A percentile compares a stretch with the other conserved stretches of the same genome.
Evolutionary conservation across 306 rosid genomes (phyloP).

Genomic region (Abrus precatorius): DNA sequence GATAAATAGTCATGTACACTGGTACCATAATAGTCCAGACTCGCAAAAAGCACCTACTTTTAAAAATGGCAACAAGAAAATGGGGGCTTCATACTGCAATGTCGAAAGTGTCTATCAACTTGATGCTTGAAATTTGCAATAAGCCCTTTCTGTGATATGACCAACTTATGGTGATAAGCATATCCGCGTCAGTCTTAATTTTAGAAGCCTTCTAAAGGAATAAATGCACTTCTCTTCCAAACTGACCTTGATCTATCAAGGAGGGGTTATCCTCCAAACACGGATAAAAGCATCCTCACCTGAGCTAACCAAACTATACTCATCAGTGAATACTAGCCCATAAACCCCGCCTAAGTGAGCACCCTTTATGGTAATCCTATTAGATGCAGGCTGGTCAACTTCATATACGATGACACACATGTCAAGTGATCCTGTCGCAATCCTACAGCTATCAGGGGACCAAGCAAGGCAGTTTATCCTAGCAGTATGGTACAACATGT

Average conservation of each 20-base stretch:
- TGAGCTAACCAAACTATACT: slow-evolving; percentile 80
- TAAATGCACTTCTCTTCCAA: slow-evolving; percentile 34
- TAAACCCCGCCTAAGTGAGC: slow-evolving; percentile 98
- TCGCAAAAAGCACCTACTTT: slow-evolving; percentile 33
- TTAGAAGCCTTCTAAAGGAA: slow-evolving; percentile 40
- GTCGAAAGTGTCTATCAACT: slow-evolving; percentile 38
- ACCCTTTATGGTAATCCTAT: slow-evolving; percentile 80
- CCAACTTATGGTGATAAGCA: slow-evolving; percentile 34
- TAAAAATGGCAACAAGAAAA: slow-evolving; percentile 41
- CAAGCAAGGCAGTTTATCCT: slow-evolving; percentile 96
- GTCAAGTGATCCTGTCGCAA: slow-evolving; percentile 96
- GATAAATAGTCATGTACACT: slow-evolving; percentile 25
- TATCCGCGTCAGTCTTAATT: slow-evolving; percentile 33
- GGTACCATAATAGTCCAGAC: slow-evolving; percentile 46
- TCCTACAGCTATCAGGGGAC: slow-evolving; percentile 87
- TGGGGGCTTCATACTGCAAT: slow-evolving; percentile 36
- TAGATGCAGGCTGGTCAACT: slow-evolving; percentile 86
- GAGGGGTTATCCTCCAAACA: slow-evolving; percentile 81
- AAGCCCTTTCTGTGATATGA: slow-evolving; percentile 34
- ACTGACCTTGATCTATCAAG: slow-evolving; percentile 52
- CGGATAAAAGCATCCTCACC: slow-evolving; percentile 99
- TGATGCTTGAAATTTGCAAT: slow-evolving; percentile 43
- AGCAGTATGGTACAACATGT: slow-evolving; percentile 93
- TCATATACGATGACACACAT: slow-evolving; percentile 82
- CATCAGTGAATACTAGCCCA: slow-evolving; percentile 89